Percentiles rank a stretch among this genome's conserved stretches.
These are phyloP conservation scores for Rhytidhysteron rufulum DNA, from an alignment of 2,329 filamentous ascomycete genomes.

Conservation along the genomic window DNA sequence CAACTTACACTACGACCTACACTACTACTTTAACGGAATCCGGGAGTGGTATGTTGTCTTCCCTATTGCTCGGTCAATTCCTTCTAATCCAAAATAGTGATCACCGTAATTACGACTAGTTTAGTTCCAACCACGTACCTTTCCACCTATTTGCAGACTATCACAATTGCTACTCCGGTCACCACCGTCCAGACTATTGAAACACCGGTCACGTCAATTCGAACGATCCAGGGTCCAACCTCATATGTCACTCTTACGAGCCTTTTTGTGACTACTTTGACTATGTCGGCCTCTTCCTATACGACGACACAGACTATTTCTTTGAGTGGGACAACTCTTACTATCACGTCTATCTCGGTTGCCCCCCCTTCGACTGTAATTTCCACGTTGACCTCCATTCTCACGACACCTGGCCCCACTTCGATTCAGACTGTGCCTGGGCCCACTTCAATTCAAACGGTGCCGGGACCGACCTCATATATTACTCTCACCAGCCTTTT, in stretches of 20 bases:
- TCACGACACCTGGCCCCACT: background rate
- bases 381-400: background rate
- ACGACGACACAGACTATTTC: background rate
- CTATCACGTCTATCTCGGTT: background rate
- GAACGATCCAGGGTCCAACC: background rate
- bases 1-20: too few species aligned
- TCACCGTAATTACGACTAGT: background rate
- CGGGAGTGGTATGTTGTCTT: too few species aligned
- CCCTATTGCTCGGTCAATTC: too few species aligned
- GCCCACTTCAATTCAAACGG: background rate
- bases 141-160: background rate
- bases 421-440: background rate
- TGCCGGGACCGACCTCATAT: background rate
- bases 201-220: background rate
- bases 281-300: background rate
- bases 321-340: background rate
- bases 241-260: background rate
- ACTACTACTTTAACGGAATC: too few species aligned
- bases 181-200: background rate
- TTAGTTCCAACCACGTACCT: background rate
- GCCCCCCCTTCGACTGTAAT: background rate
- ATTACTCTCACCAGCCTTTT: conserved; percentile 1
- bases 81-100: too few species aligned
- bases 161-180: background rate
- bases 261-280: conserved; percentile 2